Percentiles rank a stretch among this genome's conserved stretches.
phyloP scores from a whole-genome alignment of 2,329 filamentous ascomycete species.

The Penicillium janthinellum region DNA sequence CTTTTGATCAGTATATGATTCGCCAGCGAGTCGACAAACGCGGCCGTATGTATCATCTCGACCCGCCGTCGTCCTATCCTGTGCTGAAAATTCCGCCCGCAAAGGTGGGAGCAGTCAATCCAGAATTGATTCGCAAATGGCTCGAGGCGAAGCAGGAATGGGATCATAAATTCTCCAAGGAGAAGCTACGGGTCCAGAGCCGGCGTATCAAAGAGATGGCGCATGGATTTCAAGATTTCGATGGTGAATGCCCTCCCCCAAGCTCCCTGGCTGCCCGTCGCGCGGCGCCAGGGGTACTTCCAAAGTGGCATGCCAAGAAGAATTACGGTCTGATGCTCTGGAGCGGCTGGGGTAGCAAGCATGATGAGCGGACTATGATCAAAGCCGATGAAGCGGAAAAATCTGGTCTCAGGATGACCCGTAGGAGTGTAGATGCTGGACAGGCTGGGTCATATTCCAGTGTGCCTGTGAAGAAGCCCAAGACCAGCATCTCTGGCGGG shows the following conservation, averaged over 20 bases:
- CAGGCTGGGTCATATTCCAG: slow-evolving; percentile 30
- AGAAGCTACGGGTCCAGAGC: slow-evolving; percentile 72
- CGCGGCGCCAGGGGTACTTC: slow-evolving; percentile 34
- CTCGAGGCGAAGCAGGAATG: slow-evolving; percentile 70
- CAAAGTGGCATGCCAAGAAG: slow-evolving; percentile 46
- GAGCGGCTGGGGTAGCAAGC: slow-evolving; percentile 85
- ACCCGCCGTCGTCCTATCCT: slow-evolving; percentile 64
- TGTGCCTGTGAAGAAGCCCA: slow-evolving; percentile 11
- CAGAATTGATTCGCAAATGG: slow-evolving; percentile 80
- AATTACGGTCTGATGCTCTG: slow-evolving; percentile 80
- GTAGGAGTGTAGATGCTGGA: slow-evolving; percentile 31
- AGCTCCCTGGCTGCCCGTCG: slow-evolving; percentile 77
- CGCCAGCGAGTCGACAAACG: slow-evolving; percentile 81
- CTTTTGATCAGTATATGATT: slow-evolving; percentile 86
- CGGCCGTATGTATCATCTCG: slow-evolving; percentile 71
- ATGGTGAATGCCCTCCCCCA: slow-evolving; percentile 77
- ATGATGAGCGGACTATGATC: slow-evolving; percentile 73
- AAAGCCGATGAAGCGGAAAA: slow-evolving; percentile 29
- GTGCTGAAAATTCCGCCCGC: slow-evolving; percentile 65
- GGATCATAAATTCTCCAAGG: slow-evolving; percentile 70
- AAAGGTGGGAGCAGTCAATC: slow-evolving; percentile 77
- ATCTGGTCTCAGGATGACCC: slow-evolving; percentile 25
- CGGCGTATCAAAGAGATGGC: slow-evolving; percentile 72
- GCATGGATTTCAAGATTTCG: slow-evolving; percentile 70
- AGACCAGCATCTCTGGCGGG: neutral